Evolutionary conservation across 2,329 filamentous ascomycete genomes (phyloP).

Genomic region (Aspergillus carbonarius): DNA sequence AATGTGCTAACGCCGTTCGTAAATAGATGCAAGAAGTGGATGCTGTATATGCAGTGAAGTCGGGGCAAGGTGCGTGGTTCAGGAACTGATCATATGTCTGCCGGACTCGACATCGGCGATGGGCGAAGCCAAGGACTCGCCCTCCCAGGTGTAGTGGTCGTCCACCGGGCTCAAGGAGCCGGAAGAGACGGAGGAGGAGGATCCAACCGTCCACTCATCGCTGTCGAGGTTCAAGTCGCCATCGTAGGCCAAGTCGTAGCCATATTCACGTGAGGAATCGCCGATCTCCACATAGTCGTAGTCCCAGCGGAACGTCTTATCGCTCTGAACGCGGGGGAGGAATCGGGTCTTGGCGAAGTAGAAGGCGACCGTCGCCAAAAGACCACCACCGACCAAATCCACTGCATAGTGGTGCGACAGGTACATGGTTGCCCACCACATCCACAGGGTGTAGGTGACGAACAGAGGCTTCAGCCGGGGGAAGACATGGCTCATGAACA

Average conservation of each 20-base stretch:
- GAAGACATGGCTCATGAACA: slow-evolving; percentile 93
- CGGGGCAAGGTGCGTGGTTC: slow-evolving; percentile 12
- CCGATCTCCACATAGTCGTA: slow-evolving; percentile 92
- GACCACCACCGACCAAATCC: slow-evolving; percentile 81
- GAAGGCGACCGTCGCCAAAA: slow-evolving; percentile 75
- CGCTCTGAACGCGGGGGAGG: slow-evolving; percentile 75
- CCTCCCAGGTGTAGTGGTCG: slow-evolving; percentile 53
- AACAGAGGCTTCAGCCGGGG: slow-evolving; percentile 78
- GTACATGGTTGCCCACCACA: slow-evolving; percentile 99
- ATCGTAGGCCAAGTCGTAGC: slow-evolving; percentile 58
- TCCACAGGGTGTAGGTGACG: slow-evolving; percentile 82
- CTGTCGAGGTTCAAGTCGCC: slow-evolving; percentile 63
- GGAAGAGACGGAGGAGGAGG: slow-evolving; percentile 72
- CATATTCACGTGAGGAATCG: slow-evolving; percentile 55
- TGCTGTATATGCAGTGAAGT: slow-evolving; percentile 10
- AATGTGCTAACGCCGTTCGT: slow-evolving; percentile 37
- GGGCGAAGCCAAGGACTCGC: slow-evolving; percentile 37
- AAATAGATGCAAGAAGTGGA: slow-evolving; percentile 32
- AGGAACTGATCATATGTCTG: slow-evolving; percentile 29
- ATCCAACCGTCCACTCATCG: slow-evolving; percentile 88
- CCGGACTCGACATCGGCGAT: slow-evolving; percentile 42
- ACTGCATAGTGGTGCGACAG: slow-evolving; percentile 96
- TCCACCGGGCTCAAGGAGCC: slow-evolving; percentile 63
- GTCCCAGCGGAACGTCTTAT: slow-evolving; percentile 89
- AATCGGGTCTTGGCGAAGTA: slow-evolving; percentile 79